These are phyloP conservation scores for Fusarium buharicum DNA, from an alignment of 2,329 filamentous ascomycete genomes.

Conservation along the genomic window DNA sequence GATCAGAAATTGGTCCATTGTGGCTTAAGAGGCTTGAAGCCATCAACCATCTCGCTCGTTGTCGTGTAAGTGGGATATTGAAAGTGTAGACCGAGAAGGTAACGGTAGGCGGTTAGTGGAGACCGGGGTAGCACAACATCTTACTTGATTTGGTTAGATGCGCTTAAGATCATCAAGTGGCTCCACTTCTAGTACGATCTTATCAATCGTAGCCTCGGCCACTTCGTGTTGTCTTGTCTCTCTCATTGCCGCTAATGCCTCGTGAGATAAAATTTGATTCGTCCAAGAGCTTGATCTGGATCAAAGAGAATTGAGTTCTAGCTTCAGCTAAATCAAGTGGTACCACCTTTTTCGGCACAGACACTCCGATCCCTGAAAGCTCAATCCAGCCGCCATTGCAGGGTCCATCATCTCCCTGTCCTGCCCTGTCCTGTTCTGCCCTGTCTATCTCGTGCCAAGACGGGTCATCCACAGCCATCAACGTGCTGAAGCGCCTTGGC, in stretches of 20 bases:
- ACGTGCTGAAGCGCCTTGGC: constrained; percentile 30
- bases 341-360: constrained; percentile 16
- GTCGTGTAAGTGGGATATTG: constrained; percentile 12
- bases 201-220: constrained; percentile 39
- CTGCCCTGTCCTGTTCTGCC: too few relatives aligned
- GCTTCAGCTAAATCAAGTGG: neutral
- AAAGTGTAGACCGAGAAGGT: constrained; percentile 1
- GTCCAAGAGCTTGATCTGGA: neutral
- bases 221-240: neutral
- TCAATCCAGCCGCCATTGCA: neutral
- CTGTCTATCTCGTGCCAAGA: constrained; percentile 36
- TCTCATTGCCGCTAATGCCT: constrained; percentile 7
- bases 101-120: constrained; percentile 4
- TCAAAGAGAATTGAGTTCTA: constrained; percentile 8
- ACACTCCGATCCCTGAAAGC: constrained; percentile 12
- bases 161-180: neutral
- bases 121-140: neutral
- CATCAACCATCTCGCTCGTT: constrained; percentile 23
- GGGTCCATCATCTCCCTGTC: constrained; percentile 11
- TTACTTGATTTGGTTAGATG: neutral
- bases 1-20: constrained; percentile 22
- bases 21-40: constrained; percentile 34
- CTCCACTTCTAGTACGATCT: constrained; percentile 32
- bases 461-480: constrained; percentile 32
- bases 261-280: constrained; percentile 13